Base-by-base conservation (phyloP, 2,329 filamentous ascomycete species). In the Colletotrichum camelliae region DNA sequence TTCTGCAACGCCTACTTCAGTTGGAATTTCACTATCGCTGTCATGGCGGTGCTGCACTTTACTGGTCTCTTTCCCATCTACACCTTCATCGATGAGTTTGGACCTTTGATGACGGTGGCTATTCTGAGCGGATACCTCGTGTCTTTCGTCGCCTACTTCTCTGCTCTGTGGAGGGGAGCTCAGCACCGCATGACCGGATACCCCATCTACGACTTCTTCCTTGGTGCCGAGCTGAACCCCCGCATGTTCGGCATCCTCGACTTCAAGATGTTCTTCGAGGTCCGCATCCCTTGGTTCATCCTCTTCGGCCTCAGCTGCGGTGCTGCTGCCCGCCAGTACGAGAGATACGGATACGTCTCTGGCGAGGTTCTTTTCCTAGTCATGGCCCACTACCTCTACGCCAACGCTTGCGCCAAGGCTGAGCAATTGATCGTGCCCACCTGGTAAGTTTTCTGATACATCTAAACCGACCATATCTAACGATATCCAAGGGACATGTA, bases 211-310 rank as follows among this genome's bases (percentile, higher is more conserved):
- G 95, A 98, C 86, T 98, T 97, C 87, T 98, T 97, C 89, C 96
- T 98, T 91, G 95, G 95, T 55, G 94, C 95, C 6, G 95, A 98
- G 87, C 89, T 98, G 73, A 98, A 98, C 87, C 95, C 95, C 1
- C 91, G 95, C 77, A 91, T 98, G 89, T 76, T 76, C 82, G 94
- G 94, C 35, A 94, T 96, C 79, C 87, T 98, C 70, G 96, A 98
- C 86, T 95, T 97, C 88, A 98, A 98, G 88, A 98, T 98, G 96
- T 98, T 98, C 87, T 97, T 95, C 81, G 96, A 98, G 84, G 95
- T 98, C 77, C 94, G 96, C 79, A 91, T 98, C 78, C 96, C 96
- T 48, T 98, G 96, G 96, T 98, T 93, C 86, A 96, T 98, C 79
- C 90, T 98, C 60, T 93, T 98, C 81, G 91, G 96, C 75, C 89